phyloP scores from a whole-genome alignment of 306 rosid genomes.

The Ammopiptanthus mongolicus region DNA sequence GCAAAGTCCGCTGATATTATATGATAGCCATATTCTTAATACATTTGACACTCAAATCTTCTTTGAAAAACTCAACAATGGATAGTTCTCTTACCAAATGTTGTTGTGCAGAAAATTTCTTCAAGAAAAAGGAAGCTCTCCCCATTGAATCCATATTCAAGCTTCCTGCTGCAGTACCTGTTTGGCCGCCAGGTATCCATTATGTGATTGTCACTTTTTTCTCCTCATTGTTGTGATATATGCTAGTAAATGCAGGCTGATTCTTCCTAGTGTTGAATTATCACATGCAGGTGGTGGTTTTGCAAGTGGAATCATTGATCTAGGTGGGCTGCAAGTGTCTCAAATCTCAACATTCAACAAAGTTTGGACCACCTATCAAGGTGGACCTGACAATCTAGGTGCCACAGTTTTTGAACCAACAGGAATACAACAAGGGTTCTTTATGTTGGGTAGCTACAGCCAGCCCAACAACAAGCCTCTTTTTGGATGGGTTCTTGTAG shows the following conservation, averaged over 20 bases:
- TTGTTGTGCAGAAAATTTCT: background rate
- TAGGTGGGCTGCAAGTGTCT: slow-evolving; percentile 59
- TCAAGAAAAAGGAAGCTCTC: slow-evolving; percentile 19
- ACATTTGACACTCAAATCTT: background rate
- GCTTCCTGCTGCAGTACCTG: slow-evolving; percentile 46
- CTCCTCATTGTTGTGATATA: background rate
- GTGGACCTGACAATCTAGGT: slow-evolving; percentile 60
- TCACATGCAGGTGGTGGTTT: slow-evolving; percentile 44
- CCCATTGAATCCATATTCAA: slow-evolving; percentile 51
- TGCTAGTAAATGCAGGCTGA: background rate
- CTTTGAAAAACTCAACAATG: slow-evolving; percentile 26
- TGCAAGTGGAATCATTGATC: slow-evolving; percentile 51
- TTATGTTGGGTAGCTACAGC: slow-evolving; percentile 51
- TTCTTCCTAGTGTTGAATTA: background rate
- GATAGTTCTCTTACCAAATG: slow-evolving; percentile 22
- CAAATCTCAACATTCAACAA: slow-evolving; percentile 52
- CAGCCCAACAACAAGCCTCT: slow-evolving; percentile 68
- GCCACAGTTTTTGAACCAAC: slow-evolving; percentile 65
- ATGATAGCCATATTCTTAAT: background rate
- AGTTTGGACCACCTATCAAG: slow-evolving; percentile 50
- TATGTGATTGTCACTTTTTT: background rate
- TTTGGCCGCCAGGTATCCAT: slow-evolving; percentile 41
- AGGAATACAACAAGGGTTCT: slow-evolving; percentile 60
- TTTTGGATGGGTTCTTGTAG: slow-evolving; percentile 63
- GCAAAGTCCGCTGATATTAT: background rate